Evolutionary conservation across 495 filamentous ascomycete genomes (phyloP).

Genomic region (Cercophora sp.): DNA sequence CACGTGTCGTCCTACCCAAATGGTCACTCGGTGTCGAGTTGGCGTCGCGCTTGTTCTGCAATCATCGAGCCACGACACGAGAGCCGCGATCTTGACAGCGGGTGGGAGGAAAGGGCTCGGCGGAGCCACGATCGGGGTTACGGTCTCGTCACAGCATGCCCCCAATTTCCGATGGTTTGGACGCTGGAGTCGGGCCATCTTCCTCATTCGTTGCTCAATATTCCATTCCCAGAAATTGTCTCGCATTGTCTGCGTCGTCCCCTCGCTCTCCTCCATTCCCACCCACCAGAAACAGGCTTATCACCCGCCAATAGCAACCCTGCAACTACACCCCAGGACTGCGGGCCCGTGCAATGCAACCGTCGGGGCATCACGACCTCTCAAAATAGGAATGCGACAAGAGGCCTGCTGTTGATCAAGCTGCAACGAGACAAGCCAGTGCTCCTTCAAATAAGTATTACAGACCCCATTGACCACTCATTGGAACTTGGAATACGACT

Average conservation of each 20-base stretch:
- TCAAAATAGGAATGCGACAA: too few species aligned
- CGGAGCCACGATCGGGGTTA: neutral
- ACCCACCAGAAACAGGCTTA: neutral
- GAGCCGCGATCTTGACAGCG: neutral
- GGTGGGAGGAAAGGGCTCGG: neutral
- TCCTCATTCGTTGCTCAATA: neutral
- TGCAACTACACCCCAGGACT: neutral
- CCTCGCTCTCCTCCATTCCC: too few species aligned
- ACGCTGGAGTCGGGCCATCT: neutral
- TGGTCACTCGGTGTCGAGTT: neutral
- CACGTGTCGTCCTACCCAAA: slow-evolving; percentile 6
- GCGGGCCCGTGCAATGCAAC: neutral
- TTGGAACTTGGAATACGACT: too few species aligned
- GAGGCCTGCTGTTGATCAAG: too few species aligned
- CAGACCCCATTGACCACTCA: too few species aligned
- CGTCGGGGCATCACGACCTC: neutral
- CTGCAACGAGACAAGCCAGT: too few species aligned
- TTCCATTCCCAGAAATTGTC: neutral
- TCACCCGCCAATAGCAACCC: neutral
- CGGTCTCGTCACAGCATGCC: too few species aligned
- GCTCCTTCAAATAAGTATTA: too few species aligned
- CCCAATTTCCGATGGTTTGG: slow-evolving; percentile 3
- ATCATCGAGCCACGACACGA: too few species aligned
- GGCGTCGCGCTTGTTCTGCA: neutral
- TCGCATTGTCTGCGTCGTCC: neutral